These are phyloP conservation scores for Neospermospora avenae DNA, from an alignment of 2,329 filamentous ascomycete species.

Conservation along the genomic window DNA sequence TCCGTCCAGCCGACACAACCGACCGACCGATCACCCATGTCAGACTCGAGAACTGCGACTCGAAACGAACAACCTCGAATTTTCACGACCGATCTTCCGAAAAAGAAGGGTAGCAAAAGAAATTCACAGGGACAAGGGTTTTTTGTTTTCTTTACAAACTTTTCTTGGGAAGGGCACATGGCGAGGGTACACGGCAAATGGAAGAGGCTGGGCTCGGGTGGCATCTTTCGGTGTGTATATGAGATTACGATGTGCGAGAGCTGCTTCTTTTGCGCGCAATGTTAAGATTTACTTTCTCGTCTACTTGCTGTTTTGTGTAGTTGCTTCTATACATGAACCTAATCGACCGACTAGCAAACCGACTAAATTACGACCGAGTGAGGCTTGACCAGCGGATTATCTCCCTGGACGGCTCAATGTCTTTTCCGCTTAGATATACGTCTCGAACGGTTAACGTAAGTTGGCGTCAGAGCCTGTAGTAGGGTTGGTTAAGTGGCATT, in stretches of 20 bases:
- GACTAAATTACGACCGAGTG: too few relatives aligned
- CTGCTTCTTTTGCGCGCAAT: slow-evolving; percentile 21
- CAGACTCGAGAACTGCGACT: slow-evolving; percentile 18
- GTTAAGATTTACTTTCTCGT: slow-evolving; percentile 17
- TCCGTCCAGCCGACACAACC: slow-evolving; percentile 12
- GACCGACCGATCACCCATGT: slow-evolving; percentile 18
- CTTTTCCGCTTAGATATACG: too few relatives aligned
- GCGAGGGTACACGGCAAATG: slow-evolving; percentile 17
- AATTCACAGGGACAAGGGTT: slow-evolving; percentile 12
- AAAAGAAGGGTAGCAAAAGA: slow-evolving; percentile 18
- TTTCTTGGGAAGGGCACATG: not conserved
- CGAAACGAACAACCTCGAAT: slow-evolving; percentile 22
- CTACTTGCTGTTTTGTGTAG: slow-evolving; percentile 17
- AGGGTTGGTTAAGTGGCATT: too few relatives aligned
- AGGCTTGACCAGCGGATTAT: not conserved
- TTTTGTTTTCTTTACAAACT: slow-evolving; percentile 5
- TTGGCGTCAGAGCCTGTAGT: too few relatives aligned
- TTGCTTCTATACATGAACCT: not conserved
- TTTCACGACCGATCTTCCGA: slow-evolving; percentile 9
- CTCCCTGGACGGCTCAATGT: too few relatives aligned
- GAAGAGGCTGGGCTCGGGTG: slow-evolving; percentile 11
- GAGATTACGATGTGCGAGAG: slow-evolving; percentile 30
- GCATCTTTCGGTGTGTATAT: slow-evolving; percentile 29
- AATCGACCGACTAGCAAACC: slow-evolving; percentile 17
- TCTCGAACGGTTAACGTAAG: too few relatives aligned